phyloP scores from a whole-genome alignment of 768 basidiomycete genomes.

The Pisolithus orientalis region DNA sequence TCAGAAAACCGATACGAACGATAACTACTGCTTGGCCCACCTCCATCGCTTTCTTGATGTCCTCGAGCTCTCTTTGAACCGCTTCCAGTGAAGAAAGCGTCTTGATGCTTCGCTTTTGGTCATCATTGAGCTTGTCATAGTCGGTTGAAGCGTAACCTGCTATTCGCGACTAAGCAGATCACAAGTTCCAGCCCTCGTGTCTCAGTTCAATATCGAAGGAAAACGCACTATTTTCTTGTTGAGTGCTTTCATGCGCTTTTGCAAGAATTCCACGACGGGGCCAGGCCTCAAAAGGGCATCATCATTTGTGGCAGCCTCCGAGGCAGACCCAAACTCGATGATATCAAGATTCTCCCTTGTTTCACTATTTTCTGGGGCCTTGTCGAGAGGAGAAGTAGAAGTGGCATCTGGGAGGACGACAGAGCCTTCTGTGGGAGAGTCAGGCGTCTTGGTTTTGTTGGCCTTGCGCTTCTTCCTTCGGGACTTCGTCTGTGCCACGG shows the following conservation, averaged over 20 bases:
- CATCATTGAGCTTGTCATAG: slow-evolving; percentile 74
- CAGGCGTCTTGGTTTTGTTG: slow-evolving; percentile 39
- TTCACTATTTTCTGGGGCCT: slow-evolving; percentile 42
- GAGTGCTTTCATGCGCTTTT: slow-evolving; percentile 70
- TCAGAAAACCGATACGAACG: not conserved
- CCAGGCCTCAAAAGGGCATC: slow-evolving; percentile 47
- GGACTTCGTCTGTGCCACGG: slow-evolving; percentile 51
- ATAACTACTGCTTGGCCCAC: slow-evolving; percentile 33
- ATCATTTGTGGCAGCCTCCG: slow-evolving; percentile 38
- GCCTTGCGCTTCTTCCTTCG: slow-evolving; percentile 67
- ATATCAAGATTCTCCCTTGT: slow-evolving; percentile 41
- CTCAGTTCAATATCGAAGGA: slow-evolving; percentile 8
- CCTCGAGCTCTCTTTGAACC: slow-evolving; percentile 73
- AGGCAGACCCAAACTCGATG: slow-evolving; percentile 38
- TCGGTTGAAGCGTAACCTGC: slow-evolving; percentile 62
- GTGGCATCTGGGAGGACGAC: slow-evolving; percentile 38
- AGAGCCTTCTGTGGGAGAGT: slow-evolving; percentile 37
- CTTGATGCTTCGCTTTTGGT: slow-evolving; percentile 72
- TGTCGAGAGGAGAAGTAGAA: slow-evolving; percentile 42
- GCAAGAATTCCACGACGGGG: slow-evolving; percentile 71
- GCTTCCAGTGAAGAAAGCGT: slow-evolving; percentile 74
- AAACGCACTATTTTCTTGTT: slow-evolving; percentile 77
- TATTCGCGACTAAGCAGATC: slow-evolving; percentile 55
- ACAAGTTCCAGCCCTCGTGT: slow-evolving; percentile 5
- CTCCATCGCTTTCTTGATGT: slow-evolving; percentile 81